Conservation (phyloP, 495 filamentous ascomycete species). For the Tuber magnatum region DNA sequence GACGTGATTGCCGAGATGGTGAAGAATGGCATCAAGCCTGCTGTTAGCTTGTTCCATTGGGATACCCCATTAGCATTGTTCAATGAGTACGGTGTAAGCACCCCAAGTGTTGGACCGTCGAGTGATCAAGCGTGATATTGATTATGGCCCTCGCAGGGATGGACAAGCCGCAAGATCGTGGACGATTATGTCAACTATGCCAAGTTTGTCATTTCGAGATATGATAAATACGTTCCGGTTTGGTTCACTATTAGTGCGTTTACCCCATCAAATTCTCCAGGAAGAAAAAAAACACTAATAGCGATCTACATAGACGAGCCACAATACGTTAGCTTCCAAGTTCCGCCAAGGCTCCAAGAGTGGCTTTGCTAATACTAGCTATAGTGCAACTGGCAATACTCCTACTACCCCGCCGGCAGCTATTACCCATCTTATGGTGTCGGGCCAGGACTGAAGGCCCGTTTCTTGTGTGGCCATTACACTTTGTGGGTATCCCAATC, state of each 20-base stretch:
- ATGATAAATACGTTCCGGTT: slow-evolving; percentile 44
- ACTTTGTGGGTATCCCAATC: slow-evolving; percentile 33
- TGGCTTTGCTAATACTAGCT: slow-evolving; percentile 9
- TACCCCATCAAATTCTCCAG: slow-evolving; percentile 15
- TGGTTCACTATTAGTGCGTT: slow-evolving; percentile 46
- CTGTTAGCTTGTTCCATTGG: slow-evolving; percentile 47
- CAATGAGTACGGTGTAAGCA: slow-evolving; percentile 45
- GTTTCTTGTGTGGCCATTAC: slow-evolving; percentile 44
- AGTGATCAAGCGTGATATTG: slow-evolving; percentile 20
- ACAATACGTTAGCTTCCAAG: slow-evolving; percentile 35
- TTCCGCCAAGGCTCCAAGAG: not conserved
- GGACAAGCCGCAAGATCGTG: slow-evolving; percentile 43
- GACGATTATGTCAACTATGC: slow-evolving; percentile 47
- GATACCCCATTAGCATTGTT: slow-evolving; percentile 47
- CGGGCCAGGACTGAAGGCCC: slow-evolving; percentile 27
- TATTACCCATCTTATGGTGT: slow-evolving; percentile 43
- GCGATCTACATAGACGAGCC: slow-evolving; percentile 34
- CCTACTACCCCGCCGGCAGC: slow-evolving; percentile 41
- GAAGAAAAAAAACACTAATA: slow-evolving; percentile 25
- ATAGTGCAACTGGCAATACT: slow-evolving; percentile 43
- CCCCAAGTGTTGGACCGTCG: not conserved
- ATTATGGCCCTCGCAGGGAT: slow-evolving; percentile 32
- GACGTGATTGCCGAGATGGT: slow-evolving; percentile 45
- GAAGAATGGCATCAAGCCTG: slow-evolving; percentile 43
- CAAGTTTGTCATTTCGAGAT: slow-evolving; percentile 44